phyloP scores from a whole-genome alignment of 140 eudicot species.

The Senecio squalidus region DNA sequence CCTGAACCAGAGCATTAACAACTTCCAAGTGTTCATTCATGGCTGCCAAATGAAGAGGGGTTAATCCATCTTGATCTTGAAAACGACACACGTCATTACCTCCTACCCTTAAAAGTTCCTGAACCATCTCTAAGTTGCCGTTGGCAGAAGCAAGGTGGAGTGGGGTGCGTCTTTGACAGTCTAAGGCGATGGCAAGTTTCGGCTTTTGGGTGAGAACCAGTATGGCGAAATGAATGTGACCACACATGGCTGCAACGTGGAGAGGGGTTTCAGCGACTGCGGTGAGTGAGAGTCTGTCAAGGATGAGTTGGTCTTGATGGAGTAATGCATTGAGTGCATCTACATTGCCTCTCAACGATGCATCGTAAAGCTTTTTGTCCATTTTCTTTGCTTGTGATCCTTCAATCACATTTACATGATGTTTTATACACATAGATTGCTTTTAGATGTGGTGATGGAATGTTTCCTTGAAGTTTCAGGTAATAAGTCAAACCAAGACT shows the following conservation, averaged over 20 bases:
- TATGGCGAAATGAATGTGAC: constrained; percentile 20
- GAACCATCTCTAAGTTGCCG: no score
- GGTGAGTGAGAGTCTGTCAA: constrained; percentile 21
- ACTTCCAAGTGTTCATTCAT: no score
- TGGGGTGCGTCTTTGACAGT: constrained; percentile 24
- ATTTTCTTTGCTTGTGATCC: no score
- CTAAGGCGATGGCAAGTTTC: constrained; percentile 22
- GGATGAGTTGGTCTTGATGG: constrained; percentile 23
- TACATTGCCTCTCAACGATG: constrained; percentile 15
- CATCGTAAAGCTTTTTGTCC: constrained; percentile 30
- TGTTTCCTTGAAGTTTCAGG: no score
- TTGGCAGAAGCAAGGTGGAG: constrained; percentile 44
- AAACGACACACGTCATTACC: no score
- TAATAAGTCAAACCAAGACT: no score
- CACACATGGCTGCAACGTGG: constrained; percentile 30
- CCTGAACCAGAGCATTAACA: constrained; percentile 23
- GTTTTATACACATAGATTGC: no score
- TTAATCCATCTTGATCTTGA: no score
- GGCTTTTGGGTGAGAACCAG: constrained; percentile 20
- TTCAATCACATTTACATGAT: no score
- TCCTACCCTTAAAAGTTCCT: constrained; percentile 7
- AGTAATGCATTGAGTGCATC: constrained; percentile 16
- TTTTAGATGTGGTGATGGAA: no score
- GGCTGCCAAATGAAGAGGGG: no score
- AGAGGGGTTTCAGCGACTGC: constrained; percentile 21